Conservation (phyloP, 441 rosid species). For the Mallotus repandus region DNA sequence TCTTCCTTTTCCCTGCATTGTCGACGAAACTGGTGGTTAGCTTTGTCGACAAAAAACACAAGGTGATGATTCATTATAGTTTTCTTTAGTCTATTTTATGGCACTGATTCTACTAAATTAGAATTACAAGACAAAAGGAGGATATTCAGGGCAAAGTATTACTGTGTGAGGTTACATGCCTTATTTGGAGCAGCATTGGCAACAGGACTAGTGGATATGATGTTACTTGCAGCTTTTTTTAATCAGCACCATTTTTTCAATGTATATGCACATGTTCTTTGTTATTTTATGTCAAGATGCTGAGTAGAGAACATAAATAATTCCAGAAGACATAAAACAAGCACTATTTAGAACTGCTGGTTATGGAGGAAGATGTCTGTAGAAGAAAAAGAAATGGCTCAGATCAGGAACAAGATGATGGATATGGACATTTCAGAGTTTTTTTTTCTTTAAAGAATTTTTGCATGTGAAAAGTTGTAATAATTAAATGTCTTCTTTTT, state of each 20-base stretch:
- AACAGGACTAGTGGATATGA: constrained; percentile 46
- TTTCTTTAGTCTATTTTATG: not conserved
- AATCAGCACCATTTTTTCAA: not conserved
- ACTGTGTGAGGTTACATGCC: constrained; percentile 75
- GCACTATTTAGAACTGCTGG: constrained; percentile 84
- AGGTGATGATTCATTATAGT: constrained; percentile 32
- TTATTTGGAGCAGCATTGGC: constrained; percentile 76
- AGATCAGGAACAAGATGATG: constrained; percentile 7
- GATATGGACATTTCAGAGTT: constrained; percentile 21
- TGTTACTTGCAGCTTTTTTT: too few species aligned
- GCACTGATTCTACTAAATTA: not conserved
- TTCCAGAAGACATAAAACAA: constrained; percentile 80
- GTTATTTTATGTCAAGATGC: constrained; percentile 29
- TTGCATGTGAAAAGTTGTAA: constrained; percentile 28
- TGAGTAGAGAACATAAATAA: constrained; percentile 50
- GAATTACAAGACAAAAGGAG: constrained; percentile 55
- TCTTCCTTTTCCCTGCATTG: constrained; percentile 68
- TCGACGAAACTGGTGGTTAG: constrained; percentile 56
- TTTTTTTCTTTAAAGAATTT: constrained; percentile 21
- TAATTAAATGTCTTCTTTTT: not conserved
- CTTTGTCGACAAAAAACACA: constrained; percentile 67
- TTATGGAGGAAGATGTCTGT: constrained; percentile 84
- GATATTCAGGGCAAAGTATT: constrained; percentile 93
- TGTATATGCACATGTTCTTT: not conserved
- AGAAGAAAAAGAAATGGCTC: constrained; percentile 11